phyloP scores from a whole-genome alignment of 1,284 basidiomycete species.

The Trichosporon ovoides region DNA sequence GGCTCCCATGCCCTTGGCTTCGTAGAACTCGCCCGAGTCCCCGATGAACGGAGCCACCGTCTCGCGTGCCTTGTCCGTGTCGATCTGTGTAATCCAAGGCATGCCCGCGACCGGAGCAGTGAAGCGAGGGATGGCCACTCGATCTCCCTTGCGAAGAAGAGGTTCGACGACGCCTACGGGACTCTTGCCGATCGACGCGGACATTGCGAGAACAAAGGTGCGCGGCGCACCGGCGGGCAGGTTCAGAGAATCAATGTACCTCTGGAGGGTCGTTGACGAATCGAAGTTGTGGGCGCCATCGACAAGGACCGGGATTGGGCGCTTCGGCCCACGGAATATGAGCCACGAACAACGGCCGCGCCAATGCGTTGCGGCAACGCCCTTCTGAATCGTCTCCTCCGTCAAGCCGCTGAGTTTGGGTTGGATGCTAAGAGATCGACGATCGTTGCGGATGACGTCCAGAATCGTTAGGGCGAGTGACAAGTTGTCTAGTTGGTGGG shows the following conservation, averaged over 20 bases:
- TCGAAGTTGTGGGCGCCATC: slow-evolving; percentile 97
- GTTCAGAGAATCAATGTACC: slow-evolving; percentile 60
- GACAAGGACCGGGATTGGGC: slow-evolving; percentile 56
- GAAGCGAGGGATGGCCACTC: slow-evolving; percentile 57
- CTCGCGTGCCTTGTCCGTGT: slow-evolving; percentile 52
- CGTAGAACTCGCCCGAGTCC: slow-evolving; percentile 13
- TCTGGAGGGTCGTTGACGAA: slow-evolving; percentile 64
- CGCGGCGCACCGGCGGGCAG: slow-evolving; percentile 34
- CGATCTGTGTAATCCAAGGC: slow-evolving; percentile 76
- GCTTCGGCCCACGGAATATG: slow-evolving; percentile 30
- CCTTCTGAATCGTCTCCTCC: slow-evolving; percentile 53
- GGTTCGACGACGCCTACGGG: slow-evolving; percentile 64
- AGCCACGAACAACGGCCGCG: slow-evolving; percentile 74
- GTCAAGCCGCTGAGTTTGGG: slow-evolving; percentile 50
- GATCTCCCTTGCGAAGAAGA: slow-evolving; percentile 52
- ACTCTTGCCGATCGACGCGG: slow-evolving; percentile 73
- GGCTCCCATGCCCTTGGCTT: slow-evolving; percentile 13
- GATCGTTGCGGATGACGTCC: slow-evolving; percentile 56
- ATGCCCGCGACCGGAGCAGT: slow-evolving; percentile 75
- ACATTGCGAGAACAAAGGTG: slow-evolving; percentile 69
- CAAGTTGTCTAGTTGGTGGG: slow-evolving; percentile 77
- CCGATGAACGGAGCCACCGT: slow-evolving; percentile 40
- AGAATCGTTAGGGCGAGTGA: slow-evolving; percentile 64
- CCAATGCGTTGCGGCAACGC: slow-evolving; percentile 65
- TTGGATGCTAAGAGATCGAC: slow-evolving; percentile 39